phyloP scores from a whole-genome alignment of 2,329 filamentous ascomycete species.

The Chaetomiaceae sp. region DNA sequence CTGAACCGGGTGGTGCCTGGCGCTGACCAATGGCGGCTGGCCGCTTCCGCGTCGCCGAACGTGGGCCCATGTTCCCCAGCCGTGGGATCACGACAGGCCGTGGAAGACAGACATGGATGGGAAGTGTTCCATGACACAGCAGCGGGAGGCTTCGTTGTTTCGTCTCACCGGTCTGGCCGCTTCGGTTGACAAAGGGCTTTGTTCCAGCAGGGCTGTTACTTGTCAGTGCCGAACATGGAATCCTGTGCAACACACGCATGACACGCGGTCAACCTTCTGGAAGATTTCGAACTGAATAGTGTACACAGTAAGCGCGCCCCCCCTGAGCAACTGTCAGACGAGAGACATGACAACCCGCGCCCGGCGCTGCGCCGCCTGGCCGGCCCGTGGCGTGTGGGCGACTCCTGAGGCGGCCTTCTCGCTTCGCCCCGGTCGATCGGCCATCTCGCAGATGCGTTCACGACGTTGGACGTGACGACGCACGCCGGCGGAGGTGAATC shows the following conservation, averaged over 20 bases:
- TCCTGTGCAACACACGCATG: background rate
- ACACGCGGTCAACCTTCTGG: no score
- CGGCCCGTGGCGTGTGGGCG: background rate
- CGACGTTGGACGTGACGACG: no score
- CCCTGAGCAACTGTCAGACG: background rate
- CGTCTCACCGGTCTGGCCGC: background rate
- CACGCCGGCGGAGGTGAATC: background rate
- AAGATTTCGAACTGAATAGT: no score
- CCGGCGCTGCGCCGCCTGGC: background rate
- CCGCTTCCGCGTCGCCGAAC: background rate
- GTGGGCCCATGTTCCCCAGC: background rate
- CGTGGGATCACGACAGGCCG: no score
- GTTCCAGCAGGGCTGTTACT: background rate
- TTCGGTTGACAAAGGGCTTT: background rate
- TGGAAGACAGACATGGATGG: slow-evolving; percentile 1
- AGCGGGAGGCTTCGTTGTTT: background rate
- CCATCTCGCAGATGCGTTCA: no score
- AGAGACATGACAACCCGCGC: background rate
- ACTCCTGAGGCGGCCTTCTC: no score
- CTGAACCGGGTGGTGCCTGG: background rate
- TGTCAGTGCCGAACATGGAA: background rate
- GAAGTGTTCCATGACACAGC: slow-evolving; percentile 3
- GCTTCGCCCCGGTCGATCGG: no score
- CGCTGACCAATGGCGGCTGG: slow-evolving; percentile 4
- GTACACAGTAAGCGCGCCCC: no score